Base-by-base conservation (phyloP, 2,329 filamentous ascomycete species). In the Sphaerostilbella broomeana region DNA sequence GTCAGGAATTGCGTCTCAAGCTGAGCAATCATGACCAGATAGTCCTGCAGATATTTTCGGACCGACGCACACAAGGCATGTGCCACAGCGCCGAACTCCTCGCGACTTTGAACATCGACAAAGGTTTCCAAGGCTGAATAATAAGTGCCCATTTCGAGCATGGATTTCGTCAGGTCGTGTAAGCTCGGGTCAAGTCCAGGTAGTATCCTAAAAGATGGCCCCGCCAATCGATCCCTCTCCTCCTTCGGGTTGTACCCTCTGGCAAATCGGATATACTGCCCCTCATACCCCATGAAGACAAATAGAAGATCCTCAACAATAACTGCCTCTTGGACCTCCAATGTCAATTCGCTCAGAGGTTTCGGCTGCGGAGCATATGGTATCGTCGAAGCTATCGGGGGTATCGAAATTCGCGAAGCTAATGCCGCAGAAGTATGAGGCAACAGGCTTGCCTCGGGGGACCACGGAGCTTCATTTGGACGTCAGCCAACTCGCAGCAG, bases 201-300 rank as follows among this genome's bases (percentile, higher is more conserved):
- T 6, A 86, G 67, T 45, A 95, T 80, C 47, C 79, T 80, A 63
- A 88, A 97, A 8, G 72, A 67, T 2, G 92, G 92, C 0, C 92
- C 92, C 5, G 82, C 75, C 35, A 98, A 69, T 11, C 89, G 80
- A 54, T 94, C 87, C 53, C 90, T 86, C 64, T 98, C 92, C 36
- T 86, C 79, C 3, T 74, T 68, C 0, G 89, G 87, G 51, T 95
- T 81, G 59, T 94, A 97, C 7, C 77, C 75, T 49, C 86, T 84
- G 43, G 75, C 76, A 57, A 87, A 97, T 40, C 86, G 84, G 46
- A 98, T 85, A 58, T 97, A 97, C 60, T 95, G 88, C n/a, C 92
- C 92, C 63, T 98, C 92, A 48, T 88, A 95, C 17, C 92, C 92
- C 89, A 98, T 95, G 53, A 97, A 94, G 5, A 94, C 88, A 57